A percentile compares a stretch with the other conserved stretches of the same genome.
phyloP scores from a whole-genome alignment of 164 flowering plant species.

The Nelumbo lutea region DNA sequence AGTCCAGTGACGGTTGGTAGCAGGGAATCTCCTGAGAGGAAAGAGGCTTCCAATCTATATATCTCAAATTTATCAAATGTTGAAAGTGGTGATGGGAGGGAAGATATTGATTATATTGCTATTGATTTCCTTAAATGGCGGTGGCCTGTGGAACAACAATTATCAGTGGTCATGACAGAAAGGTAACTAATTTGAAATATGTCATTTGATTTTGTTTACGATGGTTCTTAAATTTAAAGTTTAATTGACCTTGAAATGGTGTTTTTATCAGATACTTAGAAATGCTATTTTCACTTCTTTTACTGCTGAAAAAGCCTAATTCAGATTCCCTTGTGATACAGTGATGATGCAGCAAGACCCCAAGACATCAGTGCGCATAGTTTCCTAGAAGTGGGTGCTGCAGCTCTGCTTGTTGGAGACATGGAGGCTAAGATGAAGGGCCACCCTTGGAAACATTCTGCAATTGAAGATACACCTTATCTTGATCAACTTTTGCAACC shows the following conservation, averaged over 20 bases:
- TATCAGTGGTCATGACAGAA: slow-evolving; percentile 32
- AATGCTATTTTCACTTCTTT: background rate
- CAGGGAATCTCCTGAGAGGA: slow-evolving; percentile 60
- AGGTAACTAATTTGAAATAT: slow-evolving; percentile 38
- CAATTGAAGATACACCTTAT: slow-evolving; percentile 55
- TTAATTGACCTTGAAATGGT: background rate
- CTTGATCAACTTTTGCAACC: slow-evolving; percentile 83
- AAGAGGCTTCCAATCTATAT: slow-evolving; percentile 47
- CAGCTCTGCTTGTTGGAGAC: slow-evolving; percentile 86
- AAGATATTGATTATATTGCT: slow-evolving; percentile 52
- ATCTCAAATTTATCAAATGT: slow-evolving; percentile 37
- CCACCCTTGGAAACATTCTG: slow-evolving; percentile 49
- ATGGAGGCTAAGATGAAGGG: slow-evolving; percentile 74
- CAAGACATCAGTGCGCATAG: slow-evolving; percentile 52
- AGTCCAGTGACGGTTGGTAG: slow-evolving; percentile 38
- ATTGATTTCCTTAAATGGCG: slow-evolving; percentile 83
- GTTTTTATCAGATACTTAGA: no score
- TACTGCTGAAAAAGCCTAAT: slow-evolving; percentile 7
- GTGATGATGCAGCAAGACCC: slow-evolving; percentile 50
- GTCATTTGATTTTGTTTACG: background rate
- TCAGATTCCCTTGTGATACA: slow-evolving; percentile 19
- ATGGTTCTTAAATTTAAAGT: background rate
- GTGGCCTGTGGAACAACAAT: slow-evolving; percentile 59
- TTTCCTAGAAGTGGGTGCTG: slow-evolving; percentile 94
- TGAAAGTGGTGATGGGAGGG: slow-evolving; percentile 47